Conservation (phyloP, 179 eudicot genomes). For the Spinacia oleracea region DNA sequence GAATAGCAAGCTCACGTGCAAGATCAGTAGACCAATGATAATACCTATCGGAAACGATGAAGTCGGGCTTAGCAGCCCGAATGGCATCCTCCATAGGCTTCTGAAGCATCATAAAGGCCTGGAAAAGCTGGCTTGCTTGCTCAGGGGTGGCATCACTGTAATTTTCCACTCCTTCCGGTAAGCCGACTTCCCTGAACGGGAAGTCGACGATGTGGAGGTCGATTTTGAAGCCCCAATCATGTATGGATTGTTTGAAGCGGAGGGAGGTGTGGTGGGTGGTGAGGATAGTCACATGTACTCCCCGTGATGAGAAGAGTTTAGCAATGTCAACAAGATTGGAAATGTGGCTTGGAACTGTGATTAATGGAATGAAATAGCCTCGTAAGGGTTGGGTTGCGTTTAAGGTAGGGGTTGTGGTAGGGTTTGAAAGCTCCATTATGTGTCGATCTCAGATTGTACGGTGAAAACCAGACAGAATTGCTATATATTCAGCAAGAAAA, state of each 20-base stretch:
- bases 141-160: neutral
- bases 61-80: constrained; percentile 4
- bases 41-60: neutral
- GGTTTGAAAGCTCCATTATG: too few relatives aligned
- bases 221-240: neutral
- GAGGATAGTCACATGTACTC: neutral
- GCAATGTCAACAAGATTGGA: neutral
- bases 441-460: too few relatives aligned
- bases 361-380: neutral
- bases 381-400: too few relatives aligned
- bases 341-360: neutral
- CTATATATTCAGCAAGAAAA: too few relatives aligned
- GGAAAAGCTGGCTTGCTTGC: neutral
- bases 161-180: neutral
- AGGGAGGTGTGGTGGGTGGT: neutral
- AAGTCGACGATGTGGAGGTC: neutral
- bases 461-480: too few relatives aligned
- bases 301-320: neutral
- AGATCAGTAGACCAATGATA: constrained; percentile 4
- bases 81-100: neutral
- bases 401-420: too few relatives aligned
- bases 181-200: constrained; percentile 1
- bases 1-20: neutral
- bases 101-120: neutral
- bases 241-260: neutral